Conservation (phyloP, 2,329 filamentous ascomycete species). For the Penicillium rolfsii region DNA sequence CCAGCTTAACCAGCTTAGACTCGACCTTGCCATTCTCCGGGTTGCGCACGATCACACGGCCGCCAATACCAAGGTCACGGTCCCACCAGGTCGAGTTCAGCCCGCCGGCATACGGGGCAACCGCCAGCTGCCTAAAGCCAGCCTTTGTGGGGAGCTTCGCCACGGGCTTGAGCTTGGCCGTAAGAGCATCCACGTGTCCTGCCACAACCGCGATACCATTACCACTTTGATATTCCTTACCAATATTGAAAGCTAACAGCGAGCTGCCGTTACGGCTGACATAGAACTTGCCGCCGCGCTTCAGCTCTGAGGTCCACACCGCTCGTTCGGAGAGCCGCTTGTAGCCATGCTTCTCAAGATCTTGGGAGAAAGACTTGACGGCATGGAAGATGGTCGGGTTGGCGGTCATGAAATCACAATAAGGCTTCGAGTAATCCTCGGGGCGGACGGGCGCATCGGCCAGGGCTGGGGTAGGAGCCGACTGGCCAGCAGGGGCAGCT, state of each 20-base stretch:
- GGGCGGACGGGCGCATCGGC: conserved; percentile 36
- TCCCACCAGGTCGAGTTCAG: conserved; percentile 96
- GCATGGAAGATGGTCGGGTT: conserved; percentile 95
- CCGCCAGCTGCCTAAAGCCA: conserved; percentile 85
- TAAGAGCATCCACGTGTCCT: conserved; percentile 90
- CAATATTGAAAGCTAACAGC: conserved; percentile 82
- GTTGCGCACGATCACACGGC: conserved; percentile 82
- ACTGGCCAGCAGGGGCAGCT: conserved; percentile 18
- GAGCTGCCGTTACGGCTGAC: conserved; percentile 82
- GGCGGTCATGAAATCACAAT: conserved; percentile 81
- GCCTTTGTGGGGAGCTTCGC: conserved; percentile 81
- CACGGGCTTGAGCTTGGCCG: conserved; percentile 87
- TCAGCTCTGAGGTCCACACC: conserved; percentile 72
- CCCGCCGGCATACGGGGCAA: conserved; percentile 88
- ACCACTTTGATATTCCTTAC: conserved; percentile 76
- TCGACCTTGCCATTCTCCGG: conserved; percentile 72
- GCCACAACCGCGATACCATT: conserved; percentile 88
- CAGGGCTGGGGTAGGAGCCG: conserved; percentile 21
- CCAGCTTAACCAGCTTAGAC: conserved; percentile 82
- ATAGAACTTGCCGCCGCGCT: conserved; percentile 86
- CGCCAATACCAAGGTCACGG: conserved; percentile 86
- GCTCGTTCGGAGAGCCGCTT: conserved; percentile 75
- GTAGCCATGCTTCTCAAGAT: conserved; percentile 74
- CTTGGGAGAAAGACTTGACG: conserved; percentile 74
- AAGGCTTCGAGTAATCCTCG: conserved; percentile 77